phyloP scores from a whole-genome alignment of 164 flowering plant genomes.

The Vitis rotundifolia region DNA sequence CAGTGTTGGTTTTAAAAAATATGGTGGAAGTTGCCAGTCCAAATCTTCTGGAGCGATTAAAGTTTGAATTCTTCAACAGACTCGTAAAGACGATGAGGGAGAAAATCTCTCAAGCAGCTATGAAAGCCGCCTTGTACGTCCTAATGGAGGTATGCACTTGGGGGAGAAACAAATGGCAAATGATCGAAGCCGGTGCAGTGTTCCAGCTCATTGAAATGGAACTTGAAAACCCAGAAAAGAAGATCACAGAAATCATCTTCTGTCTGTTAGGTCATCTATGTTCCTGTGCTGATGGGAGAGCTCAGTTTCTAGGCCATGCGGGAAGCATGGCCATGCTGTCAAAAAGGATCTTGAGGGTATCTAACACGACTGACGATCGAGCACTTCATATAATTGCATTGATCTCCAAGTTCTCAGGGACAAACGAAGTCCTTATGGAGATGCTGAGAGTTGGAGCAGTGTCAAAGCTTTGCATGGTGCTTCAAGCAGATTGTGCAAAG shows the following conservation, averaged over 20 bases:
- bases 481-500: constrained; percentile 40
- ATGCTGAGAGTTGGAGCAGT: constrained; percentile 61
- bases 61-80: constrained; percentile 41
- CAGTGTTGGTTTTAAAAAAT: constrained; percentile 34
- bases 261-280: constrained; percentile 40
- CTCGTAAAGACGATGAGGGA: constrained; percentile 26
- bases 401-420: constrained; percentile 34
- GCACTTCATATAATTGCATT: constrained; percentile 31
- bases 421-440: constrained; percentile 41
- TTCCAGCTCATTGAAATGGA: constrained; percentile 60
- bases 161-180: constrained; percentile 48
- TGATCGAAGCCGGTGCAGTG: constrained; percentile 55
- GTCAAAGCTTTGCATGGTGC: constrained; percentile 59
- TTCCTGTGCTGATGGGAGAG: constrained; percentile 53
- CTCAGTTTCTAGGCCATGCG: constrained; percentile 39
- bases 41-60: constrained; percentile 29
- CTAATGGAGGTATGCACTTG: constrained; percentile 36
- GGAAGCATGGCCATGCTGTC: constrained; percentile 48
- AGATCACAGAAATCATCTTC: constrained; percentile 38
- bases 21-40: constrained; percentile 27
- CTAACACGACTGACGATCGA: constrained; percentile 39
- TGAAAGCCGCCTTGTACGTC: constrained; percentile 41
- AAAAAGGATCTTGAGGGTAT: constrained; percentile 48
- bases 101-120: constrained; percentile 23
- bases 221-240: constrained; percentile 32